Evolutionary conservation across 78 protist species (phyloP), one percentile per base, ranked within the genome.

Genomic region (Dictyostelium purpureum): DNA sequence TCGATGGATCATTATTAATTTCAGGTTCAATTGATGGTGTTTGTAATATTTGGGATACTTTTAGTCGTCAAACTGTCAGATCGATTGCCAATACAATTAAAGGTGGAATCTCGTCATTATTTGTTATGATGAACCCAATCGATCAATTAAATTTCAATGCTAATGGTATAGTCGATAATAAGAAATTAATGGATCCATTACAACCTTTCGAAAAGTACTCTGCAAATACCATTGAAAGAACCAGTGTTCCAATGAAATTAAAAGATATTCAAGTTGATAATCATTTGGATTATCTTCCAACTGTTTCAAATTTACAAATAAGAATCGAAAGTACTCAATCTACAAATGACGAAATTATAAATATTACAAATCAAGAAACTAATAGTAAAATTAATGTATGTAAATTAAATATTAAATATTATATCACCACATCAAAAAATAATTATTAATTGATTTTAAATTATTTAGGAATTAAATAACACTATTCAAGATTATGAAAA

Each of bases 21-120:
- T 49, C 75, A n/a, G 94, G 88, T 21, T 69, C 94, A 38, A 26
- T 76, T 10, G 94, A 90, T 77, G 94, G 94, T 28, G 33, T 24
- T 19, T 38, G 59, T 42, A 73, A 66, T 40, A 73, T 90, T 18
- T 90, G 94, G 94, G 94, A 90, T 65, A 90, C 94, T 12, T 77
- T 61, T 37, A 73, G 85, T 40, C 59, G 87, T 43, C 94, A 90
- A 70, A 45, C 61, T 6, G 51, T 90, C 3, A 40, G 94, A 45
- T 54, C 77, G 0, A 56, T 90, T 52, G 2, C 88, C 12, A 82
- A 82, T 31, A 47, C 33, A 28, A 54, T 85, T 49, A 85, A 85
- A 47, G 92, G 92, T 12, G 7, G 75, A 4, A 73, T 85, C 43
- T 35, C 92, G 1, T 85, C 92, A 5, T 56, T 73, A 1, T 14